These are phyloP conservation scores for Penicillium sclerotigenum DNA, from an alignment of 2,329 filamentous ascomycete genomes.

Conservation along the genomic window DNA sequence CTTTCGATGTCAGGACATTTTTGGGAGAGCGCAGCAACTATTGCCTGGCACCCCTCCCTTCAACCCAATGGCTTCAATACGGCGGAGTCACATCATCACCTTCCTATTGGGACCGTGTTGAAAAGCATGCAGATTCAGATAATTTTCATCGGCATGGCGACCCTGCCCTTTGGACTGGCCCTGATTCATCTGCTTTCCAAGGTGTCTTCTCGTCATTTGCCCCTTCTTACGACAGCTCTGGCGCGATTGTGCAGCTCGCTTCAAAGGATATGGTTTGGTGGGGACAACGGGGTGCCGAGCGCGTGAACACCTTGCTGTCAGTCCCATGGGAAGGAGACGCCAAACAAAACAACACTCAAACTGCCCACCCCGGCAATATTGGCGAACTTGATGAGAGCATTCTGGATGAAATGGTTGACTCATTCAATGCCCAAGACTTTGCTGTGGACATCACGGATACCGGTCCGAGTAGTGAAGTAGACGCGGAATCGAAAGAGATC, in stretches of 20 bases:
- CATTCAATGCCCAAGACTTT: slow-evolving; percentile 40
- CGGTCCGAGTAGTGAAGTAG: slow-evolving; percentile 29
- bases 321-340: slow-evolving; percentile 21
- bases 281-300: slow-evolving; percentile 41
- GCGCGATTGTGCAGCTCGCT: slow-evolving; percentile 42
- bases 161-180: slow-evolving; percentile 29
- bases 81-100: slow-evolving; percentile 38
- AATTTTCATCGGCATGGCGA: slow-evolving; percentile 26
- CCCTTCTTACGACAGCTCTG: slow-evolving; percentile 46
- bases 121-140: slow-evolving; percentile 31
- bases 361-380: slow-evolving; percentile 30
- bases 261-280: slow-evolving; percentile 48
- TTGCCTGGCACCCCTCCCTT: slow-evolving; percentile 39
- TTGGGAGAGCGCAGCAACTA: slow-evolving; percentile 42
- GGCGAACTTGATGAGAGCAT: slow-evolving; percentile 39
- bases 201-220: slow-evolving; percentile 51
- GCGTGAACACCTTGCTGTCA: slow-evolving; percentile 38
- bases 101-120: slow-evolving; percentile 38
- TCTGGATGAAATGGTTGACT: slow-evolving; percentile 44
- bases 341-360: slow-evolving; percentile 15
- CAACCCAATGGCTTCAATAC: slow-evolving; percentile 46
- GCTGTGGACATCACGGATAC: slow-evolving; percentile 22
- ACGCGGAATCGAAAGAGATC: slow-evolving; percentile 44
- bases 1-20: slow-evolving; percentile 33
- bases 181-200: slow-evolving; percentile 39